These are phyloP conservation scores for Pleurotus sapidus DNA, from an alignment of 768 basidiomycete species.

Conservation along the genomic window DNA sequence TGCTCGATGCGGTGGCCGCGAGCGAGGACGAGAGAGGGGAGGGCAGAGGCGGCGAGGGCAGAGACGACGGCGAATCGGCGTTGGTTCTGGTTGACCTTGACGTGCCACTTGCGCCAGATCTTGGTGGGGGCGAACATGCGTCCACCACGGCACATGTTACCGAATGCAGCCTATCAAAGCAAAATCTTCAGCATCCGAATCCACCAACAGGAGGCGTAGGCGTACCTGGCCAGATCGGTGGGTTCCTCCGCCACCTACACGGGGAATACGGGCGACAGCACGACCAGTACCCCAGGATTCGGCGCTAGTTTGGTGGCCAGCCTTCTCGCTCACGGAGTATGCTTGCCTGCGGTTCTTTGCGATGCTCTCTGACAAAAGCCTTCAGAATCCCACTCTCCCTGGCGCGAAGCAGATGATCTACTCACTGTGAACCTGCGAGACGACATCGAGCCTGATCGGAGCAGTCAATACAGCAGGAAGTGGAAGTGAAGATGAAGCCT, in stretches of 20 bases:
- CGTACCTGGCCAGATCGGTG: constrained; percentile 94
- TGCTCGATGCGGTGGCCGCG: constrained; percentile 99
- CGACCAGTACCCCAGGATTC: constrained; percentile 99
- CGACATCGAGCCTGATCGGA: constrained; percentile 98
- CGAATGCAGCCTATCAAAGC: constrained; percentile 82
- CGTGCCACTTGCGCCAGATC: constrained; percentile 99
- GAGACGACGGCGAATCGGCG: constrained; percentile 97
- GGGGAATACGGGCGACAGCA: constrained; percentile 99
- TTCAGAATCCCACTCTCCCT: not conserved
- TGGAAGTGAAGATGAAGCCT: constrained; percentile 85
- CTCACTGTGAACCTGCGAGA: constrained; percentile 98
- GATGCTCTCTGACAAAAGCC: constrained; percentile 71
- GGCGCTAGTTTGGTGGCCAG: constrained; percentile 97
- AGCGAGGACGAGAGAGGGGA: constrained; percentile 97
- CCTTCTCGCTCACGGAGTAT: constrained; percentile 95
- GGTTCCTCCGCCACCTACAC: constrained; percentile 98
- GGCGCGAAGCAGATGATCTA: constrained; percentile 18
- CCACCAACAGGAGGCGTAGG: not conserved
- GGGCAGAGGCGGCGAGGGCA: constrained; percentile 95
- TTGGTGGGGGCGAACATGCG: constrained; percentile 99
- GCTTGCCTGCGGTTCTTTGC: constrained; percentile 98
- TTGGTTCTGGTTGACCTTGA: constrained; percentile 99
- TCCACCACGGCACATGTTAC: constrained; percentile 99
- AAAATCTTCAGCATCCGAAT: too few species aligned
- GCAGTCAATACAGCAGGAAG: constrained; percentile 97